Conservation (phyloP, 2,329 filamentous ascomycete genomes). For the Apiospora aurea region DNA sequence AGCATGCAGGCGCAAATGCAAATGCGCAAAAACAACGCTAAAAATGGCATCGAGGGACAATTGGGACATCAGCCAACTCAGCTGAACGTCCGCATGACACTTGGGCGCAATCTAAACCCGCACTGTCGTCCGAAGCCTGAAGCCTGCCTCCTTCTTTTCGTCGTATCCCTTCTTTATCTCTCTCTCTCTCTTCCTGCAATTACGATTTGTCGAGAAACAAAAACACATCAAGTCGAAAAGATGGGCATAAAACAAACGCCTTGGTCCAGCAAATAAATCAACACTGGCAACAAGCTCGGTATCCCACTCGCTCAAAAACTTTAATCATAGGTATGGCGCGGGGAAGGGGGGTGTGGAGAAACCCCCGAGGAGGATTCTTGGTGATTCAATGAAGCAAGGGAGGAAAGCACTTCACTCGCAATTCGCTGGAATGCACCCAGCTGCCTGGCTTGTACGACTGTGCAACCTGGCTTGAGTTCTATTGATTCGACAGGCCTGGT, state of each 20-base stretch:
- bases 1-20: slow-evolving; percentile 8
- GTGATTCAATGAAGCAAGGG: background rate
- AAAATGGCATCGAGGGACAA: background rate
- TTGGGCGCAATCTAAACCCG: background rate
- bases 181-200: background rate
- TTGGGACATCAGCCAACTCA: slow-evolving; percentile 7
- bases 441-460: background rate
- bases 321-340: slow-evolving; percentile 4
- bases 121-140: background rate
- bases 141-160: background rate
- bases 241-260: background rate
- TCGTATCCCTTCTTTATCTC: background rate
- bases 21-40: background rate
- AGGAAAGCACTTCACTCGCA: background rate
- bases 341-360: slow-evolving; percentile 7
- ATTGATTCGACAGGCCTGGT: background rate
- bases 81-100: background rate
- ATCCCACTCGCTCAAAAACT: background rate
- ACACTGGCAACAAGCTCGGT: background rate
- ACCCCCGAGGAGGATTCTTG: background rate
- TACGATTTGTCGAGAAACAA: background rate
- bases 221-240: background rate
- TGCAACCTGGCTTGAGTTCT: background rate
- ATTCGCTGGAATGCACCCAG: background rate
- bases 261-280: background rate